phyloP scores from a whole-genome alignment of 495 filamentous ascomycete genomes.

The Aspergillus ostianus region DNA sequence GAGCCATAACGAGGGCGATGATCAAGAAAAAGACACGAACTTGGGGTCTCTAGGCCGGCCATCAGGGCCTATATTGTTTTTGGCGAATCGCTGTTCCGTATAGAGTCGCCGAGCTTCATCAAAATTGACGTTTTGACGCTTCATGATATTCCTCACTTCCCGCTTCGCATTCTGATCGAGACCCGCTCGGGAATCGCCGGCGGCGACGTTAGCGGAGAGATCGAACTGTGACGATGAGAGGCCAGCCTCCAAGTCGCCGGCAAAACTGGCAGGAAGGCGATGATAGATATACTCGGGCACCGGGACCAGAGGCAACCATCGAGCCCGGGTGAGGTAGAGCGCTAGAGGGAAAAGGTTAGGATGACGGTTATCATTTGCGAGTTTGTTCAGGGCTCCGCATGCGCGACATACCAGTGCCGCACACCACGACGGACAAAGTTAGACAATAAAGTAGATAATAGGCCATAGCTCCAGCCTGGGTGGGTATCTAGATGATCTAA shows the following conservation, averaged over 20 bases:
- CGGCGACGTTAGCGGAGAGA: constrained; percentile 71
- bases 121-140: constrained; percentile 68
- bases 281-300: constrained; percentile 66
- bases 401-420: constrained; percentile 53
- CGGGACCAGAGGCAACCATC: constrained; percentile 66
- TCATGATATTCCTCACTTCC: constrained; percentile 87
- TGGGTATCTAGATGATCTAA: neutral
- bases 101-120: constrained; percentile 87
- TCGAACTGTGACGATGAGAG: constrained; percentile 80
- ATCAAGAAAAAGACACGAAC: constrained; percentile 86
- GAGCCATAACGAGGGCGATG: neutral
- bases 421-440: constrained; percentile 60
- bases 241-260: constrained; percentile 78
- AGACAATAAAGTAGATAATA: constrained; percentile 76
- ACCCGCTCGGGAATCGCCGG: constrained; percentile 72
- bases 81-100: constrained; percentile 78
- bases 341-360: constrained; percentile 32
- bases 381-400: neutral
- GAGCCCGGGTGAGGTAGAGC: constrained; percentile 74
- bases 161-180: constrained; percentile 75
- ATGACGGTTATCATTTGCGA: neutral
- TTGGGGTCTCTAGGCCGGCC: constrained; percentile 89
- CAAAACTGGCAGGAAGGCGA: constrained; percentile 71
- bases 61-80: constrained; percentile 84
- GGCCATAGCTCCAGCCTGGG: constrained; percentile 46